phyloP scores from a whole-genome alignment of 805 yeast genomes.

The Lachancea waltii region DNA sequence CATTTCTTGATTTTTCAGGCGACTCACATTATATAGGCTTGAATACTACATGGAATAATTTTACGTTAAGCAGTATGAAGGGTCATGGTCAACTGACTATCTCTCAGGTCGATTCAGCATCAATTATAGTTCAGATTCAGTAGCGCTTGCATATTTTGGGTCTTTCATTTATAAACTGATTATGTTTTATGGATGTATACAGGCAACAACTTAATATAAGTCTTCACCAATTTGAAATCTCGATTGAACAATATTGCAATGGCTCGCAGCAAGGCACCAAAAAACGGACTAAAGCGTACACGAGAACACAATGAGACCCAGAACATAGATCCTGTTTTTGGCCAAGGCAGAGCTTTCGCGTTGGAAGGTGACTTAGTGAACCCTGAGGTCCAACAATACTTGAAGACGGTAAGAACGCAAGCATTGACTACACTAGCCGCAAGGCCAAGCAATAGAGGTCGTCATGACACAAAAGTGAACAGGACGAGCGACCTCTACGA shows the following conservation, averaged over 20 bases:
- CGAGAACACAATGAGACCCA: constrained; percentile 1
- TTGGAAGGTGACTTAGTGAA: constrained; percentile 20
- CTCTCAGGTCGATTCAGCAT: too few species aligned
- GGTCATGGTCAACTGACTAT: too few species aligned
- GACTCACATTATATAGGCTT: too few species aligned
- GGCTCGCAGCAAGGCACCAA: constrained; percentile 4
- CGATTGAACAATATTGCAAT: neutral
- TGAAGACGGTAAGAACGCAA: constrained; percentile 24
- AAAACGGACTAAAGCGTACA: neutral
- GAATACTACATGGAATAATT: too few species aligned
- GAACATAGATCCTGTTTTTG: constrained; percentile 24
- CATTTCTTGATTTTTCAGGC: constrained; percentile 36
- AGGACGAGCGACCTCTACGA: constrained; percentile 1
- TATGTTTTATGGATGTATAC: too few species aligned
- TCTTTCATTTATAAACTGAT: too few species aligned
- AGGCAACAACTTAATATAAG: too few species aligned
- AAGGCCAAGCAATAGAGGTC: neutral
- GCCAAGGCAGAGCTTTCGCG: constrained; percentile 27
- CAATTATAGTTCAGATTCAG: too few species aligned
- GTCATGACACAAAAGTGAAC: neutral
- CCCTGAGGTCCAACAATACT: constrained; percentile 23
- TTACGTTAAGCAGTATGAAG: too few species aligned
- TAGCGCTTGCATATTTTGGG: too few species aligned
- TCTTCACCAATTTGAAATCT: too few species aligned
- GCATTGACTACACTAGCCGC: constrained; percentile 21